Evolutionary conservation across 1,284 basidiomycete species (phyloP).

Genomic region (Salmacisia buchloeana): DNA sequence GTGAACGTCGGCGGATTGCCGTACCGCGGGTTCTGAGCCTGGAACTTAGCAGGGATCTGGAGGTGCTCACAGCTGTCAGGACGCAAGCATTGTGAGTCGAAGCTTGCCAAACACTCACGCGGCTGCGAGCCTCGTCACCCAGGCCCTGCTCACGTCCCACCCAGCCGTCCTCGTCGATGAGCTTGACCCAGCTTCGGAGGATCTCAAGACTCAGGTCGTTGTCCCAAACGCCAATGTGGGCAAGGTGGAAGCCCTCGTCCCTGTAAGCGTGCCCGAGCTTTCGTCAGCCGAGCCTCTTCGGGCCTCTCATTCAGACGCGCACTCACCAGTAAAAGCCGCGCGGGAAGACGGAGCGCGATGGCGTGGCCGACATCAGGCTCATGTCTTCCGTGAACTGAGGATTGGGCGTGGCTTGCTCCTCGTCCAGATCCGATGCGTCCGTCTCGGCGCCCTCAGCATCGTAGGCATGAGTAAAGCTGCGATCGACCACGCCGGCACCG

Average conservation of each 20-base stretch:
- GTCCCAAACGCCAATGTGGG: slow-evolving; percentile 86
- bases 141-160: slow-evolving; percentile 90
- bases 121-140: slow-evolving; percentile 87
- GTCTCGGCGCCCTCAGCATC: slow-evolving; percentile 56
- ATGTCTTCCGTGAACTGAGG: slow-evolving; percentile 65
- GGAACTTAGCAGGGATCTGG: slow-evolving; percentile 71
- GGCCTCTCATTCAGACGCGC: neutral
- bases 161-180: slow-evolving; percentile 91
- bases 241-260: slow-evolving; percentile 89
- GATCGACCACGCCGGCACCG: slow-evolving; percentile 80
- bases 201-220: slow-evolving; percentile 85
- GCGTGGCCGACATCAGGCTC: slow-evolving; percentile 81
- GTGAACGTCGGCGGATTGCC: slow-evolving; percentile 89
- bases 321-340: slow-evolving; percentile 82
- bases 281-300: neutral
- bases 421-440: slow-evolving; percentile 36
- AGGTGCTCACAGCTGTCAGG: neutral
- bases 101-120: slow-evolving; percentile 50
- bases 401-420: slow-evolving; percentile 50
- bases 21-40: slow-evolving; percentile 82
- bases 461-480: slow-evolving; percentile 77
- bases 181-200: slow-evolving; percentile 75
- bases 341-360: slow-evolving; percentile 90
- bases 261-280: neutral
- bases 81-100: neutral